These are phyloP conservation scores for Ascochyta clinopodiicola DNA, from an alignment of 2,329 filamentous ascomycete species.

Conservation along the genomic window DNA sequence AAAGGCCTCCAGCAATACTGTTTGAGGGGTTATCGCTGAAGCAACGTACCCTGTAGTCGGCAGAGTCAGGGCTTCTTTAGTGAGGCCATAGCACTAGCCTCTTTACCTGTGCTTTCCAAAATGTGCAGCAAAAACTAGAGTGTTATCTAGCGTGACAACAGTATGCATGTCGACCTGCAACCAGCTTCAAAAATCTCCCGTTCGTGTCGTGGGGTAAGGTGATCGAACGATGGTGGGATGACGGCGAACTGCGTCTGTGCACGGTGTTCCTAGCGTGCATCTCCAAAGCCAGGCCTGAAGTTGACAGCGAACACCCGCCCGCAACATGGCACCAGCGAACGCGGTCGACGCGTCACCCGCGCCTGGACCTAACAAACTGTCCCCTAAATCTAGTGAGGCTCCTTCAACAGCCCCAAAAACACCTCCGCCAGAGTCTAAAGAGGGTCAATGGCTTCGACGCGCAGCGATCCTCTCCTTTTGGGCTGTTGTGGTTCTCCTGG, in stretches of 20 bases:
- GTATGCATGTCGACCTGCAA: background rate
- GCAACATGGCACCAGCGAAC: slow-evolving; percentile 38
- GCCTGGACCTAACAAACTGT: slow-evolving; percentile 9
- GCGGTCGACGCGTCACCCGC: slow-evolving; percentile 30
- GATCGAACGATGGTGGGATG: slow-evolving; percentile 15
- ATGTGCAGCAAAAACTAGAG: background rate
- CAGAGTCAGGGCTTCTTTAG: background rate
- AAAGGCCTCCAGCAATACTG: too few species aligned
- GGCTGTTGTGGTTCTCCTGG: slow-evolving; percentile 81
- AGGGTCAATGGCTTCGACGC: slow-evolving; percentile 72
- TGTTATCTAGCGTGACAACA: background rate
- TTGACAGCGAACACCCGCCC: slow-evolving; percentile 27
- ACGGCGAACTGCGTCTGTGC: slow-evolving; percentile 17
- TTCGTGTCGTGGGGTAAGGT: background rate
- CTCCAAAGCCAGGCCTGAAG: slow-evolving; percentile 14
- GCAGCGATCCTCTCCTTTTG: slow-evolving; percentile 88
- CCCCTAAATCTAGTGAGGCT: slow-evolving; percentile 1
- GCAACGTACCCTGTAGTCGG: too few species aligned
- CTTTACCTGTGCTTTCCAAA: background rate
- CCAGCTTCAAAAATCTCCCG: background rate
- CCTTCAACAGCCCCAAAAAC: slow-evolving; percentile 9
- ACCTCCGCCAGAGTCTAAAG: slow-evolving; percentile 79
- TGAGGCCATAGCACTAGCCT: too few species aligned
- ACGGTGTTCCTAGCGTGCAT: slow-evolving; percentile 13
- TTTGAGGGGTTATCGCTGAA: too few species aligned